Base-by-base conservation (phyloP, 2,329 filamentous ascomycete genomes). In the Colletotrichum trifolii region DNA sequence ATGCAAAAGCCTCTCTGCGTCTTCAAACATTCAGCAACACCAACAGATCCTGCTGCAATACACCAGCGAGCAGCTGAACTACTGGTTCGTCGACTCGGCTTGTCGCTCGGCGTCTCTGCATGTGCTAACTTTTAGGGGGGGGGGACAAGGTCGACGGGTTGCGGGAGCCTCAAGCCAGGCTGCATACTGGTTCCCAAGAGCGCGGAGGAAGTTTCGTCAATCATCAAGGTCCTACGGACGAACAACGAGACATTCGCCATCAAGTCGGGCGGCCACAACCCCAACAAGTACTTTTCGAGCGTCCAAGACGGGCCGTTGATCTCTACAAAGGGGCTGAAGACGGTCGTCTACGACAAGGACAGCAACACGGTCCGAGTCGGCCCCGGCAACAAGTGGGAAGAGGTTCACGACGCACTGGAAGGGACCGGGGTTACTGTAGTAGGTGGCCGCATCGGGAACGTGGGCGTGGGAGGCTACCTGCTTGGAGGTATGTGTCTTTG, bases 241-340 rank as follows among this genome's bases (percentile, higher is more conserved):
- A 79, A 79, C 46, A 76, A 79, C 42, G 83, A 82, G 59, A 73
- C 72, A 3, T 89, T 89, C 67, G 85, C 86, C 7, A 74, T 86
- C 68, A 84, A 85, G 68, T 83, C 83, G 8, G 86, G 86, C 35
- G 87, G 86, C 1, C 86, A 89, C 73, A 85, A 83, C 61, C 82
- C 85, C 4, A 86, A 87, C 69, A 77, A 82, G 15, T 82, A 82
- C 66, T 82, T 81, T 43, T 80, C 85, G 2, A 88, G 81, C 68
- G 81, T 84, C 50, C 72, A 80, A 12, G 79, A 75, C 2, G 84
- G 83, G 0, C 75, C 84, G 1, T 72, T 84, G 6, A 81, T 89
- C 66, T 84, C 84, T 13, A 77, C 85, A 10, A 76, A 75, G 63
- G 73, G 78, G 4, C 77, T 82, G 13, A 73, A 84, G 52, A 71